Conservation (phyloP, 306 rosid genomes). For the Quercus suber region DNA sequence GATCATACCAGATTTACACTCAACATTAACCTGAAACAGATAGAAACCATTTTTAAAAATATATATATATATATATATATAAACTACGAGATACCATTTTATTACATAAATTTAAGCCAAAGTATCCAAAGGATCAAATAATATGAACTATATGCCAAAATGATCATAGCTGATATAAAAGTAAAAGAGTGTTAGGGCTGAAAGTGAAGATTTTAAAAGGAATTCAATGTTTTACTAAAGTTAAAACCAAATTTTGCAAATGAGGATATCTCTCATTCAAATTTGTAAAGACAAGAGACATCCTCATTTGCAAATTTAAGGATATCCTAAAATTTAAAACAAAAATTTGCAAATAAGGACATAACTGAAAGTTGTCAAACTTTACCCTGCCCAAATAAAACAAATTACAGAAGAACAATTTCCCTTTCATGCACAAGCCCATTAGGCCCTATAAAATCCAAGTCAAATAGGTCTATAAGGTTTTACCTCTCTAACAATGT, state of each 20-base stretch:
- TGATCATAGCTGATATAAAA: not conserved
- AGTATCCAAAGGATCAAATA: no score
- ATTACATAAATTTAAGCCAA: not conserved
- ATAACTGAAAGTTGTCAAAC: no score
- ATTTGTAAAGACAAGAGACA: no score
- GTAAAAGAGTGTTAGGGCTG: no score
- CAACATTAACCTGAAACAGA: conserved; percentile 51
- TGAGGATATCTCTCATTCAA: no score
- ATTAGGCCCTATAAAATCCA: not conserved
- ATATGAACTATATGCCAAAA: not conserved
- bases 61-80: not conserved
- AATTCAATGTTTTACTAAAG: no score
- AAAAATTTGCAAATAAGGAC: not conserved
- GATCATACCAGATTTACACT: conserved; percentile 58
- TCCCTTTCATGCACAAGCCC: not conserved
- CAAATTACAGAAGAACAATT: not conserved
- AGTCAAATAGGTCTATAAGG: not conserved
- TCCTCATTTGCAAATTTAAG: no score
- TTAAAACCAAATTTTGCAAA: no score
- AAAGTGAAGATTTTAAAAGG: no score
- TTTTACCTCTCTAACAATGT: conserved; percentile 93
- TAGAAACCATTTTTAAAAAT: not conserved
- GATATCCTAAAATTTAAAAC: no score
- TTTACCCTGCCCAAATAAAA: not conserved
- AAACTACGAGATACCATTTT: not conserved